Percentiles rank a stretch among this genome's conserved stretches.
Conservation (phyloP, 2,329 filamentous ascomycete genomes). For the Parastagonospora nodorum region DNA sequence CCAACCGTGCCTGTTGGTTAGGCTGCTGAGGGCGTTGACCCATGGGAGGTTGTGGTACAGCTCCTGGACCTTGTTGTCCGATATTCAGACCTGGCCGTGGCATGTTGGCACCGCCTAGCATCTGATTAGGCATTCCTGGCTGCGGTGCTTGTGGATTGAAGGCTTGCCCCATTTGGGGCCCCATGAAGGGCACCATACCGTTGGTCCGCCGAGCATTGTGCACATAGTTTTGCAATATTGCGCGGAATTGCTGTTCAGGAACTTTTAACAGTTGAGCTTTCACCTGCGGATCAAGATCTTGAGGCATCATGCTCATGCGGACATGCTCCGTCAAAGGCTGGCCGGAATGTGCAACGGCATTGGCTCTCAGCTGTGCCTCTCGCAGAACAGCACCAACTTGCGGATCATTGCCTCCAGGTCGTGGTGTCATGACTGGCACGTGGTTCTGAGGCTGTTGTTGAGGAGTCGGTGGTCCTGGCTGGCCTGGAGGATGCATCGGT, state of each 20-base stretch:
- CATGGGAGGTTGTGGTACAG: conserved; percentile 29
- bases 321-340: conserved; percentile 38
- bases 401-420: conserved; percentile 31
- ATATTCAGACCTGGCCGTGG: conserved; percentile 33
- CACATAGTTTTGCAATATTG: conserved; percentile 33
- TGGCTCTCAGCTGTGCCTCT: conserved; percentile 43
- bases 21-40: conserved; percentile 29
- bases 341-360: conserved; percentile 28
- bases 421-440: conserved; percentile 43
- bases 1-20: conserved; percentile 35
- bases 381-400: conserved; percentile 38
- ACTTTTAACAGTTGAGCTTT: conserved; percentile 43
- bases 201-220: conserved; percentile 25
- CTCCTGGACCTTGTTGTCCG: conserved; percentile 33
- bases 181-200: conserved; percentile 23
- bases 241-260: conserved; percentile 41
- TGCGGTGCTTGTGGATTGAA: conserved; percentile 14
- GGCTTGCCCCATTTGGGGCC: conserved; percentile 22
- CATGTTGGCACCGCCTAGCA: conserved; percentile 35
- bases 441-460: conserved; percentile 43
- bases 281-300: conserved; percentile 31
- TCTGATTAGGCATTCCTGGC: conserved; percentile 28
- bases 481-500: conserved; percentile 54
- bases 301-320: conserved; percentile 41
- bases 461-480: conserved; percentile 42